Evolutionary conservation across 2,329 filamentous ascomycete genomes (phyloP).

Genomic region (Diaporthe humulicola): DNA sequence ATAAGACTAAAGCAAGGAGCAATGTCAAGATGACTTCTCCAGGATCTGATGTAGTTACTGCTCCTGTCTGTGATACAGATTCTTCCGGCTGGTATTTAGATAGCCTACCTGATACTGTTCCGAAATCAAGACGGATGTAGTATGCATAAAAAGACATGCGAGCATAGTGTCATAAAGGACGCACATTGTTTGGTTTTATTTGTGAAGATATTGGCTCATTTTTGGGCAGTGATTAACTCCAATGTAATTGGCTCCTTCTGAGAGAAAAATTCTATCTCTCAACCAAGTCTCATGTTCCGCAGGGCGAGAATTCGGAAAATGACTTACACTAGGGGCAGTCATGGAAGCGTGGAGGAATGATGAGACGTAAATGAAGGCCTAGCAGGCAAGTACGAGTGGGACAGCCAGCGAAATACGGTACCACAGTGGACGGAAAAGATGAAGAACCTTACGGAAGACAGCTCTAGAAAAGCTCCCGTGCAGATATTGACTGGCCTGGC

Average conservation of each 20-base stretch:
- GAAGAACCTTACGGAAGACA: slow-evolving; percentile 90
- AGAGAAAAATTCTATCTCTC: slow-evolving; percentile 83
- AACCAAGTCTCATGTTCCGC: slow-evolving; percentile 36
- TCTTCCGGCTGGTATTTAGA: too few relatives aligned
- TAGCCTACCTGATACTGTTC: too few relatives aligned
- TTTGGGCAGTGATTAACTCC: too few relatives aligned
- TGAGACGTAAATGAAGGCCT: slow-evolving; percentile 89
- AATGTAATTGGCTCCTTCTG: slow-evolving; percentile 51
- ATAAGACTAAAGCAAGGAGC: too few relatives aligned
- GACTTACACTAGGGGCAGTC: slow-evolving; percentile 90
- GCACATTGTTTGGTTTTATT: too few relatives aligned
- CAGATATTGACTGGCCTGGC: slow-evolving; percentile 90
- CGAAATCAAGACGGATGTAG: too few relatives aligned
- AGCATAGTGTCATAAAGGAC: too few relatives aligned
- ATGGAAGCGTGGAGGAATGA: slow-evolving; percentile 94
- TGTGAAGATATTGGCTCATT: too few relatives aligned
- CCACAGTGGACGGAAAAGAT: slow-evolving; percentile 88
- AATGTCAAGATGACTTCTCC: too few relatives aligned
- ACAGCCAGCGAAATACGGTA: slow-evolving; percentile 87
- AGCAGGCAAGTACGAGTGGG: slow-evolving; percentile 89
- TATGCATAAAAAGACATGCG: too few relatives aligned
- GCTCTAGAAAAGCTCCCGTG: slow-evolving; percentile 82
- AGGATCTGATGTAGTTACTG: too few relatives aligned
- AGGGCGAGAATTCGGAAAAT: slow-evolving; percentile 12
- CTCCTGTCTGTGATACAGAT: too few relatives aligned